These are phyloP conservation scores for Gloeophyllum trabeum DNA, from an alignment of 768 basidiomycete genomes.

Conservation along the genomic window DNA sequence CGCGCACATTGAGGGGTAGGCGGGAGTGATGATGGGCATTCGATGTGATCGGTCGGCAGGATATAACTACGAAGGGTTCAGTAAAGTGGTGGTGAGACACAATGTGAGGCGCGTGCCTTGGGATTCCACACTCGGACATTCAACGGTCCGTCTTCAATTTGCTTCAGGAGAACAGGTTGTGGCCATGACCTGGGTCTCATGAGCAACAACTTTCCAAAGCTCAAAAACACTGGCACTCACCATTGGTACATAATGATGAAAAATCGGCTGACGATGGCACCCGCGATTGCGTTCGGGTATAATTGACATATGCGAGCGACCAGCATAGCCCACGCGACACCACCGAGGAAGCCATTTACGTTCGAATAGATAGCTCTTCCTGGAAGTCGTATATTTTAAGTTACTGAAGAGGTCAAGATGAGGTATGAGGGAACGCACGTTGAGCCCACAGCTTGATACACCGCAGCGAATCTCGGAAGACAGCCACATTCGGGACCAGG, in stretches of 20 bases:
- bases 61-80: constrained; percentile 49
- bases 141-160: constrained; percentile 90
- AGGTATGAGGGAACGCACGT: no score
- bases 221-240: constrained; percentile 28
- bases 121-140: constrained; percentile 98
- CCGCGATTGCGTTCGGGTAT: constrained; percentile 90
- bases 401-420: background rate
- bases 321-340: constrained; percentile 97
- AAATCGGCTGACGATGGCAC: constrained; percentile 93
- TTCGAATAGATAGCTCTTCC: constrained; percentile 97
- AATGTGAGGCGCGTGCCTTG: constrained; percentile 43
- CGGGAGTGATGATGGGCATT: constrained; percentile 99
- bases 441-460: constrained; percentile 99
- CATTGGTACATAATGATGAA: constrained; percentile 98
- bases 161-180: constrained; percentile 92
- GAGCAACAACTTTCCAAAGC: constrained; percentile 3
- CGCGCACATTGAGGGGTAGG: constrained; percentile 98
- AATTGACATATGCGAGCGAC: constrained; percentile 99
- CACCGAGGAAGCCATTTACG: constrained; percentile 94
- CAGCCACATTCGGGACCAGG: constrained; percentile 86
- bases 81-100: background rate
- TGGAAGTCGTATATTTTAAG: constrained; percentile 18
- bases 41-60: constrained; percentile 88
- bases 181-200: constrained; percentile 80
- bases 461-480: constrained; percentile 89